Percentiles rank a stretch among this genome's conserved stretches.
phyloP scores from a whole-genome alignment of 2,329 filamentous ascomycete species.

The Cladosporium cucumerinum region DNA sequence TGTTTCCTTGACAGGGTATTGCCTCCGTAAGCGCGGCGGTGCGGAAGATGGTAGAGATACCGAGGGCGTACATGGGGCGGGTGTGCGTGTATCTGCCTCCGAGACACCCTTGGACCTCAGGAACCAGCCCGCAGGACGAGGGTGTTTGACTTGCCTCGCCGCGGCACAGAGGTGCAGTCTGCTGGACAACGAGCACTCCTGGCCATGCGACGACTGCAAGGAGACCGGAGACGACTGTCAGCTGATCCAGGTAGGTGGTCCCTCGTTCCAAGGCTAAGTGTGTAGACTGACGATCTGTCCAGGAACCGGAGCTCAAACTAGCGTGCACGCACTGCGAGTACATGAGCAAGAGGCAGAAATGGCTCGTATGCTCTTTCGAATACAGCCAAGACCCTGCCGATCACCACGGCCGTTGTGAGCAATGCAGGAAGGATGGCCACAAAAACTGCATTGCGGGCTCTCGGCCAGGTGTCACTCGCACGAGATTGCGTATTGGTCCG shows the following conservation, averaged over 20 bases:
- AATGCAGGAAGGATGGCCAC: slow-evolving; percentile 31
- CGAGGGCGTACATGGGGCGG: background rate
- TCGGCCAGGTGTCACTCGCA: slow-evolving; percentile 31
- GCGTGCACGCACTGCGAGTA: slow-evolving; percentile 34
- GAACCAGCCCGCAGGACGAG: slow-evolving; percentile 29
- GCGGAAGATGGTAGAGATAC: background rate
- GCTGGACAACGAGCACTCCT: slow-evolving; percentile 32
- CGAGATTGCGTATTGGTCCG: slow-evolving; percentile 24
- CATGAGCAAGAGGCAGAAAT: slow-evolving; percentile 22
- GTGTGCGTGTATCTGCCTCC: background rate
- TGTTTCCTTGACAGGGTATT: slow-evolving; percentile 14
- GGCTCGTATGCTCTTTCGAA: slow-evolving; percentile 35
- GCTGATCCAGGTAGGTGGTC: slow-evolving; percentile 26
- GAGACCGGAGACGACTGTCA: slow-evolving; percentile 36
- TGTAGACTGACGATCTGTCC: background rate
- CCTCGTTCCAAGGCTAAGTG: background rate
- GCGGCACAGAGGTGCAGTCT: slow-evolving; percentile 35
- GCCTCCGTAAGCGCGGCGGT: slow-evolving; percentile 13
- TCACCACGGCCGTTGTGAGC: slow-evolving; percentile 26
- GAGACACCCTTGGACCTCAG: slow-evolving; percentile 18
- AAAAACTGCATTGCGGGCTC: slow-evolving; percentile 36
- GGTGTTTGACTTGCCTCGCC: slow-evolving; percentile 33
- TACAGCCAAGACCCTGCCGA: slow-evolving; percentile 13
- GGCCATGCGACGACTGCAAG: slow-evolving; percentile 38
- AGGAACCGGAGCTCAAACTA: slow-evolving; percentile 32